Base-by-base conservation (phyloP, 2,329 filamentous ascomycete species). In the Botryotinia calthae region DNA sequence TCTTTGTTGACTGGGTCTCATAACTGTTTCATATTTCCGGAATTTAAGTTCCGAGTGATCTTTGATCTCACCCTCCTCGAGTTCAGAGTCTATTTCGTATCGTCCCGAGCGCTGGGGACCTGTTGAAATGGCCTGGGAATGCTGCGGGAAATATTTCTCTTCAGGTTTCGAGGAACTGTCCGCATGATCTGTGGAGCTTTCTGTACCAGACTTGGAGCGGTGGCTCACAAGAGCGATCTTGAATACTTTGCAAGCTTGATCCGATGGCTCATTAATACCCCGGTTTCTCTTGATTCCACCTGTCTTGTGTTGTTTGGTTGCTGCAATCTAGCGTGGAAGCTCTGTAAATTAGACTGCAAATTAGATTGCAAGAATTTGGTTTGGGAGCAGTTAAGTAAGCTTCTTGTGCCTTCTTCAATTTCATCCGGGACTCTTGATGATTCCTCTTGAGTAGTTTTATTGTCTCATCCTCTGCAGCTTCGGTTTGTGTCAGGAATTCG, bases 391-490 rank as follows among this genome's bases (percentile, higher is more conserved):
- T 5, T 1, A 54, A 14, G 48, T 54, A 54, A 6, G 16, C 25
- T 54, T 54, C 48, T 16, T 54, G 48, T 16, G 48, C 48, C 48
- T n/a, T 54, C 25, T 12, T 16, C 5, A 54, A 54, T 54, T n/a
- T 14, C 0, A 6, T n/a, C 5, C 25, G 12, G 25, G 48, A 2
- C 10, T 12, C 25, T 5, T 16, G 12, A 20, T 54, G 5, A n/a
- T n/a, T 54, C 2, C 1, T 4, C 25, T 54, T n/a, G 25, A 54
- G 48, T 54, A 54, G 10, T n/a, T 16, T n/a, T n/a, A 54, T 54
- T 37, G 31, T 37, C 31, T 22, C 31, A 8, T 12, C 14, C 37
- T 61, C 25, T 63, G 16, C 25, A 12, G 22, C 4, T 28, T 46
- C 8, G 46, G 5, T 28, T 63, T 28, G 61, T 46, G 4, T 40